These are phyloP conservation scores for Endothia cerciana DNA, from an alignment of 2,329 filamentous ascomycete genomes.

Conservation along the genomic window DNA sequence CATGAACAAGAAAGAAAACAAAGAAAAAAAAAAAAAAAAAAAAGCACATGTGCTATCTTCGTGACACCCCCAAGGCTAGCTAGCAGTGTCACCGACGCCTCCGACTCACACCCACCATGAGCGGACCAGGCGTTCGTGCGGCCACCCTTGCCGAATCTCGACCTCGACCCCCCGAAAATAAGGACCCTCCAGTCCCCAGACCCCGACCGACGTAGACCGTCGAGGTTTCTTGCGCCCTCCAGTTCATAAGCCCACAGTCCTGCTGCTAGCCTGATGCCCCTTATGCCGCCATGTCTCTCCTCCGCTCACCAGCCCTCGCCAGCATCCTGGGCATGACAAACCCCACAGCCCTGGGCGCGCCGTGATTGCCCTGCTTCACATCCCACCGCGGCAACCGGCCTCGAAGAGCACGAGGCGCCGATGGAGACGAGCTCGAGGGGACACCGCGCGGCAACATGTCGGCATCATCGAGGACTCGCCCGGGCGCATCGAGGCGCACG, in stretches of 20 bases:
- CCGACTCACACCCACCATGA: not conserved
- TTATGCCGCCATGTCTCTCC: slow-evolving; percentile 18
- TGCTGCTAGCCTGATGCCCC: not conserved
- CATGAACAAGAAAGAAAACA: not conserved
- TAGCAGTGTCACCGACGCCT: slow-evolving; percentile 16
- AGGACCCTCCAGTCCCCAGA: not conserved
- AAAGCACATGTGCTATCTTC: not conserved
- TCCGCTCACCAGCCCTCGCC: slow-evolving; percentile 20
- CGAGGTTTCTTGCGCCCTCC: not conserved
- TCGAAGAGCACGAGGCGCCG: slow-evolving; percentile 21
- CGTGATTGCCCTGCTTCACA: slow-evolving; percentile 12
- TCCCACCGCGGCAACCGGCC: slow-evolving; percentile 18
- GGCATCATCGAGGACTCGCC: slow-evolving; percentile 25
- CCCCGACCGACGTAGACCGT: no score
- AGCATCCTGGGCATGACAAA: slow-evolving; percentile 20
- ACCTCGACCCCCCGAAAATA: not conserved
- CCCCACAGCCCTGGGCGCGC: slow-evolving; percentile 19
- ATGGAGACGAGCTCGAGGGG: slow-evolving; percentile 27
- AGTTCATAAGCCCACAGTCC: not conserved
- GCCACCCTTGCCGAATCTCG: not conserved
- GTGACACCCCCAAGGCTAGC: slow-evolving; percentile 1
- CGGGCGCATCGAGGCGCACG: slow-evolving; percentile 23
- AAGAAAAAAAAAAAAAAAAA: not conserved
- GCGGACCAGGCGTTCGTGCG: not conserved
- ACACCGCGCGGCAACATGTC: slow-evolving; percentile 25